These are phyloP conservation scores for Epichloe coenophiala DNA, from an alignment of 2,329 filamentous ascomycete species.

Conservation along the genomic window DNA sequence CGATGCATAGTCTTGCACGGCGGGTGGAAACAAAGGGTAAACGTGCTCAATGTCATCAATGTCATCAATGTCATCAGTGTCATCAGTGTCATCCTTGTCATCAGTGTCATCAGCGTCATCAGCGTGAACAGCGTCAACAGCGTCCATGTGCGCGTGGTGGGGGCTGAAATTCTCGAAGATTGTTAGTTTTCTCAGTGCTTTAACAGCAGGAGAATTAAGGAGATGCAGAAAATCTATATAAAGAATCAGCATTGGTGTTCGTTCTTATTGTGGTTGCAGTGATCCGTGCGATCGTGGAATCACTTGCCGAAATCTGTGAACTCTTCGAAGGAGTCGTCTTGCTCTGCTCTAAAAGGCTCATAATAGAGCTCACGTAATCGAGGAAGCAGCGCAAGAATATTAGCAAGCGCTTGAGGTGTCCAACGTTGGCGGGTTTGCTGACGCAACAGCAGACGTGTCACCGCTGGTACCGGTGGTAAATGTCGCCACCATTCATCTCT, in stretches of 20 bases:
- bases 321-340: no score
- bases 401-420: slow-evolving; percentile 16
- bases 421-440: slow-evolving; percentile 24
- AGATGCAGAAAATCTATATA: not conserved
- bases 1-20: not conserved
- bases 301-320: slow-evolving; percentile 19
- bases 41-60: no score
- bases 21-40: no score
- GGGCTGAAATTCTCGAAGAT: no score
- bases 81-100: no score
- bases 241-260: not conserved
- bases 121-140: not conserved
- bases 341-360: slow-evolving; percentile 15
- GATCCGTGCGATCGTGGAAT: slow-evolving; percentile 12
- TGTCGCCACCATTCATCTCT: slow-evolving; percentile 17
- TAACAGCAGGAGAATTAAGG: no score
- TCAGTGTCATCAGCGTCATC: no score
- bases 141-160: no score
- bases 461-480: slow-evolving; percentile 20
- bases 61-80: no score
- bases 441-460: slow-evolving; percentile 21
- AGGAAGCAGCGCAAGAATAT: slow-evolving; percentile 22
- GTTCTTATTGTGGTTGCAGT: slow-evolving; percentile 8
- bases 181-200: no score
- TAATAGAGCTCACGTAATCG: slow-evolving; percentile 23